Evolutionary conservation across 1,284 basidiomycete genomes (phyloP).

Genomic region (Inonotus obliquus): DNA sequence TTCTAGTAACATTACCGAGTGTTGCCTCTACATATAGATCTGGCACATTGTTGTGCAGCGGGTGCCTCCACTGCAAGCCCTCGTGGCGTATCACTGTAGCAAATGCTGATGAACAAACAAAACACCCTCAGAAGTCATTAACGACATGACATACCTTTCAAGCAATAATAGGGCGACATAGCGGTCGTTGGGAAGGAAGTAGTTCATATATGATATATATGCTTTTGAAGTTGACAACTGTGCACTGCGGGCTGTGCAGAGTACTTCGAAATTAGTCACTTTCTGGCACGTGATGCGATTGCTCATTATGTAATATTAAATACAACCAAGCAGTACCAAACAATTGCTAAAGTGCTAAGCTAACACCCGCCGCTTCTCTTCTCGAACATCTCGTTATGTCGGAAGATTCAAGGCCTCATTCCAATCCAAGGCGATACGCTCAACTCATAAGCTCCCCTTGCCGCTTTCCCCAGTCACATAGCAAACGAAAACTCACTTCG

Average conservation of each 20-base stretch:
- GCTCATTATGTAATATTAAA: not conserved
- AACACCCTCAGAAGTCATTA: not conserved
- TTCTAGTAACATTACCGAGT: not conserved
- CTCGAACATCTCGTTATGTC: not conserved
- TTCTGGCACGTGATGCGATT: too few species aligned
- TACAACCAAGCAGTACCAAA: not conserved
- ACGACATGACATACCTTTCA: not conserved
- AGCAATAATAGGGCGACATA: not conserved
- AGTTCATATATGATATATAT: too few species aligned
- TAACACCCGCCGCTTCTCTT: not conserved
- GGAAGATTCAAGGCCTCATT: not conserved
- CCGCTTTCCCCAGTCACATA: not conserved
- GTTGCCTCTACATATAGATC: conserved; percentile 1
- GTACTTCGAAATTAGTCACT: too few species aligned
- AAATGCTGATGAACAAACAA: not conserved
- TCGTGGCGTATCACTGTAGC: not conserved
- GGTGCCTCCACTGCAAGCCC: not conserved
- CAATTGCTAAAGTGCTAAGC: not conserved
- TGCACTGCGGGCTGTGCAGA: too few species aligned
- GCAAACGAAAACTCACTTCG: not conserved
- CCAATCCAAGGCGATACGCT: not conserved
- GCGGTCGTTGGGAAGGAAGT: not conserved
- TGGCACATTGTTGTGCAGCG: not conserved
- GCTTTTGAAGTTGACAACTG: too few species aligned
- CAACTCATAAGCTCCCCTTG: not conserved